Evolutionary conservation across 306 rosid species (phyloP).

Genomic region (Begonia peltatifolia): DNA sequence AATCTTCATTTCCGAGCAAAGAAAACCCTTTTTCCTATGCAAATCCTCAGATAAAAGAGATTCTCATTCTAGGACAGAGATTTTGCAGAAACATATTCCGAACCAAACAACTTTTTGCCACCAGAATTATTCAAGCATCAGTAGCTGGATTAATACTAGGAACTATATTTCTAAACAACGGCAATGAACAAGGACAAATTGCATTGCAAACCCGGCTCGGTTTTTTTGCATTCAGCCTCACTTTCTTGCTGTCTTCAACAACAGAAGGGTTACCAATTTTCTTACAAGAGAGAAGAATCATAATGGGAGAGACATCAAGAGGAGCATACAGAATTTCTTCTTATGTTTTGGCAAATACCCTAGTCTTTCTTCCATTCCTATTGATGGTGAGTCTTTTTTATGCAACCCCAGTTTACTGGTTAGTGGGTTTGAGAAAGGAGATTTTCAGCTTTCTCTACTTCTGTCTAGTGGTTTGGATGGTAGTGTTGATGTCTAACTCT

Average conservation of each 20-base stretch:
- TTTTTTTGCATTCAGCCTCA: slow-evolving; percentile 48
- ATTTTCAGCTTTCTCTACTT: slow-evolving; percentile 32
- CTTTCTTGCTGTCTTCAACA: slow-evolving; percentile 41
- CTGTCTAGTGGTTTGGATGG: slow-evolving; percentile 38
- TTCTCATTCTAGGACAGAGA: slow-evolving; percentile 63
- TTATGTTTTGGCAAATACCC: slow-evolving; percentile 32
- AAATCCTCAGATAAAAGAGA: slow-evolving; percentile 43
- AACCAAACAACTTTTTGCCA: slow-evolving; percentile 59
- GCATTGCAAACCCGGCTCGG: slow-evolving; percentile 33
- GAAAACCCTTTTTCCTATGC: slow-evolving; percentile 30
- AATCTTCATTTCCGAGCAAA: slow-evolving; percentile 13
- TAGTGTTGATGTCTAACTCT: slow-evolving; percentile 60
- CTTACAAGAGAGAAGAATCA: slow-evolving; percentile 33
- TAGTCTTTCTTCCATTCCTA: slow-evolving; percentile 40
- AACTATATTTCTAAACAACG: slow-evolving; percentile 30
- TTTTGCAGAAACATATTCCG: slow-evolving; percentile 77
- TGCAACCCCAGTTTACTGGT: slow-evolving; percentile 34
- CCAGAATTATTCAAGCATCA: slow-evolving; percentile 37
- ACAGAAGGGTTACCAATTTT: slow-evolving; percentile 52
- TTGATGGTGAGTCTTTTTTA: slow-evolving; percentile 27
- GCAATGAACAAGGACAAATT: slow-evolving; percentile 13
- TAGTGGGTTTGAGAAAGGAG: slow-evolving; percentile 26
- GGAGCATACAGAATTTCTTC: slow-evolving; percentile 42
- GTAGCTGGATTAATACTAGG: slow-evolving; percentile 37
- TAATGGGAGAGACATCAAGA: slow-evolving; percentile 35